Evolutionary conservation across 129 eudicot genomes (phyloP).

Genomic region (Pulicaria dysenterica): DNA sequence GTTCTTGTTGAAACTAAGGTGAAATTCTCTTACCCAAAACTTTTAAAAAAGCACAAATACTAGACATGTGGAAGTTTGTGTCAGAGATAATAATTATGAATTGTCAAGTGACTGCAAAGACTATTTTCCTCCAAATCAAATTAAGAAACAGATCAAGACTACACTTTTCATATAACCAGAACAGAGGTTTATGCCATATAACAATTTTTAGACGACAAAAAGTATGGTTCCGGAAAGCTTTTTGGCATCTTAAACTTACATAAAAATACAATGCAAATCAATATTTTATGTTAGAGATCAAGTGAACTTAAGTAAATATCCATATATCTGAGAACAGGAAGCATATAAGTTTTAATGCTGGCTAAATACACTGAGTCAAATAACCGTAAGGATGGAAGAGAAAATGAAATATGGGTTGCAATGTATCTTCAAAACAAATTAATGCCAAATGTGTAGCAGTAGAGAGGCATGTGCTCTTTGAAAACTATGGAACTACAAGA

Average conservation of each 20-base stretch:
- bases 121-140: slow-evolving; percentile 6
- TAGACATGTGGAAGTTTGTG: not conserved
- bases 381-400: not conserved
- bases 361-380: not conserved
- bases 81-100: not conserved
- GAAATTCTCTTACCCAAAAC: not conserved
- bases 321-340: slow-evolving; percentile 7
- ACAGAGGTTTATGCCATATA: not conserved
- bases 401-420: not conserved
- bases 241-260: not conserved
- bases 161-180: slow-evolving; percentile 3
- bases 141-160: not conserved
- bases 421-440: not conserved
- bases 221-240: too few species aligned
- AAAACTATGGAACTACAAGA: not conserved
- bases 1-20: slow-evolving; percentile 15
- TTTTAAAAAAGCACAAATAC: slow-evolving; percentile 6
- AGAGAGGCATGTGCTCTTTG: slow-evolving; percentile 13
- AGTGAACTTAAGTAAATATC: not conserved
- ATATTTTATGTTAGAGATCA: slow-evolving; percentile 5
- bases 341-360: not conserved
- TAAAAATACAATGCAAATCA: slow-evolving; percentile 6
- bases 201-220: too few species aligned
- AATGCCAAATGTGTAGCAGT: slow-evolving; percentile 5
- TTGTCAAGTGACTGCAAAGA: slow-evolving; percentile 10